Percentiles rank a stretch among this genome's conserved stretches.
phyloP scores from a whole-genome alignment of 495 filamentous ascomycete genomes.

The Penicillium riverlandense region DNA sequence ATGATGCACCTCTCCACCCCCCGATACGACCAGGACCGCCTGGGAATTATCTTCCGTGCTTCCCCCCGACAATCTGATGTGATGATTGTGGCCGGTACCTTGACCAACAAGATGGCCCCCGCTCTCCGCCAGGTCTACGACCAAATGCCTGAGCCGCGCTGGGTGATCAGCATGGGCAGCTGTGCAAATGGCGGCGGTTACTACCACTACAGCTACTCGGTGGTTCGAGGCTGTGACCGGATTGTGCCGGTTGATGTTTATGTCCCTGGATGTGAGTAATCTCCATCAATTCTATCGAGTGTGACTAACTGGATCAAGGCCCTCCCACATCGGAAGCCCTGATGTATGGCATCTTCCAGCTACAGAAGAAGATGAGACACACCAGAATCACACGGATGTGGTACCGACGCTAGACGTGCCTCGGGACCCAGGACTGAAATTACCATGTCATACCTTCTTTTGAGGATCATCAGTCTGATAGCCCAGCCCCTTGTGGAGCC shows the following conservation, averaged over 20 bases:
- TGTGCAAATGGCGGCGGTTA: conserved; percentile 96
- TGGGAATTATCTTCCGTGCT: conserved; percentile 96
- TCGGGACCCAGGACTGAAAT: not conserved
- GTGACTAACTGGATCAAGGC: conserved; percentile 27
- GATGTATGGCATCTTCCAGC: conserved; percentile 91
- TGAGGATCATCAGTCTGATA: not conserved
- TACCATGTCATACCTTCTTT: conserved; percentile 1
- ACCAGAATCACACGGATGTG: conserved; percentile 53
- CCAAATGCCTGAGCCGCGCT: conserved; percentile 95
- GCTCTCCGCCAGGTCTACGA: conserved; percentile 93
- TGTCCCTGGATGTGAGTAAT: conserved; percentile 72
- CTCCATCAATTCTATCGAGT: not conserved
- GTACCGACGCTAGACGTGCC: conserved; percentile 34
- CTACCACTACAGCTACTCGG: conserved; percentile 94
- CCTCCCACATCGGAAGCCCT: conserved; percentile 87
- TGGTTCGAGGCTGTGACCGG: conserved; percentile 85
- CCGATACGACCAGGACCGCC: conserved; percentile 90
- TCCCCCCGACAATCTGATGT: conserved; percentile 93
- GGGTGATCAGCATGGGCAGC: conserved; percentile 91
- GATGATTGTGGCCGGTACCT: conserved; percentile 94
- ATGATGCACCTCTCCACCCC: conserved; percentile 99
- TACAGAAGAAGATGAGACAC: conserved; percentile 90
- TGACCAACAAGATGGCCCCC: conserved; percentile 98
- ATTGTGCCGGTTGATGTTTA: conserved; percentile 96
- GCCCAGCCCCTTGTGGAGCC: conserved; percentile 9